Conservation (phyloP, 768 basidiomycete species). For the Amanita polypyramis region DNA sequence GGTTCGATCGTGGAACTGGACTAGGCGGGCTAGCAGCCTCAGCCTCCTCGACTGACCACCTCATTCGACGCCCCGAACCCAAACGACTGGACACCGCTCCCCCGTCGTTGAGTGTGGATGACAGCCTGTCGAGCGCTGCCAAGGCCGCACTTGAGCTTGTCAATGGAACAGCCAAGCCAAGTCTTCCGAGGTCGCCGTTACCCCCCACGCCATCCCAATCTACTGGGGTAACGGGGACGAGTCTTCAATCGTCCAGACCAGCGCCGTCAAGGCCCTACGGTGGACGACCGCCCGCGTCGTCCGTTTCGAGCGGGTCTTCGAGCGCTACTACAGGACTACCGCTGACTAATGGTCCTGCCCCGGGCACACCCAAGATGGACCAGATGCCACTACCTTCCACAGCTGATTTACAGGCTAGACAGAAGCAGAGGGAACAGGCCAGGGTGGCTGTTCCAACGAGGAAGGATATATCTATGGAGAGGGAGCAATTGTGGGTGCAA, state of each 20-base stretch:
- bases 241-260: constrained; percentile 37
- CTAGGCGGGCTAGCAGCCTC: constrained; percentile 54
- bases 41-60: background rate
- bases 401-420: constrained; percentile 55
- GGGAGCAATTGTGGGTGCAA: constrained; percentile 20
- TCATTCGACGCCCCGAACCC: constrained; percentile 9
- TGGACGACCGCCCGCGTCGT: constrained; percentile 36
- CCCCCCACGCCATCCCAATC: constrained; percentile 10
- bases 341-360: background rate
- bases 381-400: constrained; percentile 40
- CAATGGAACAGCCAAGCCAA: constrained; percentile 1
- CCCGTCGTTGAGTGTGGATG: constrained; percentile 1
- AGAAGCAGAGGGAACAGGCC: constrained; percentile 43
- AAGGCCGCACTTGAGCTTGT: constrained; percentile 5
- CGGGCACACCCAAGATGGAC: constrained; percentile 28
- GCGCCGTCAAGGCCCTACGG: constrained; percentile 57
- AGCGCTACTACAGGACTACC: constrained; percentile 20
- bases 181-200: constrained; percentile 3
- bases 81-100: constrained; percentile 1
- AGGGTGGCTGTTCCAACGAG: constrained; percentile 27
- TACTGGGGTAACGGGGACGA: no score
- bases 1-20: constrained; percentile 89
- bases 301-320: constrained; percentile 13
- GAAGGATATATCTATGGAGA: constrained; percentile 33
- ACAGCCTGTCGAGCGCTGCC: constrained; percentile 4